These are phyloP conservation scores for Knufia fluminis DNA, from an alignment of 2,329 filamentous ascomycete genomes.

Conservation along the genomic window DNA sequence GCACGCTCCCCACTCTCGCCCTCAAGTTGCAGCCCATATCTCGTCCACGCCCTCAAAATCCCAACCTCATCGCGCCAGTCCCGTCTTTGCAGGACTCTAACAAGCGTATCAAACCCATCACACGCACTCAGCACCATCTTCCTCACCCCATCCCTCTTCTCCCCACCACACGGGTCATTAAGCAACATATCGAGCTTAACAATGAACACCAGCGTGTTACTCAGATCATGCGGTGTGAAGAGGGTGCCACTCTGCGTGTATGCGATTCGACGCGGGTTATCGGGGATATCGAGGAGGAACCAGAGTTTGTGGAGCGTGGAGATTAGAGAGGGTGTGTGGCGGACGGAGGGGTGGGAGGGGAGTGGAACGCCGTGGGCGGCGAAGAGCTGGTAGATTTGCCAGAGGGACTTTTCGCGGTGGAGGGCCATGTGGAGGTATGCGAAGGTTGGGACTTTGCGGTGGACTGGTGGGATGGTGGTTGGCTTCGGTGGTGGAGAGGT, in stretches of 20 bases:
- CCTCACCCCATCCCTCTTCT: constrained; percentile 40
- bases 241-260: constrained; percentile 45
- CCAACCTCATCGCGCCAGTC: constrained; percentile 43
- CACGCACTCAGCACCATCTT: constrained; percentile 51
- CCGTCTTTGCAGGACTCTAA: constrained; percentile 47
- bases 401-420: constrained; percentile 46
- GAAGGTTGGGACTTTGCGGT: constrained; percentile 48
- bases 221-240: constrained; percentile 53
- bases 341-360: constrained; percentile 37
- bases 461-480: constrained; percentile 11
- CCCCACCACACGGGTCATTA: constrained; percentile 51
- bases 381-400: constrained; percentile 55
- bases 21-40: constrained; percentile 44
- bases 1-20: constrained; percentile 19
- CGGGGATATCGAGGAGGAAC: constrained; percentile 60
- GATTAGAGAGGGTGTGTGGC: neutral
- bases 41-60: constrained; percentile 47
- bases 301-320: constrained; percentile 56
- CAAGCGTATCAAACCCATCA: constrained; percentile 45
- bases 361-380: constrained; percentile 49
- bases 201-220: constrained; percentile 55
- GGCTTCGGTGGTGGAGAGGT: neutral
- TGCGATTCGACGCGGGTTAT: constrained; percentile 45
- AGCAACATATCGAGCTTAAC: constrained; percentile 64
- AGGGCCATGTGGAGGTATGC: constrained; percentile 60